Evolutionary conservation across 129 eudicot genomes (phyloP).

Genomic region (Flaveria sonorensis): DNA sequence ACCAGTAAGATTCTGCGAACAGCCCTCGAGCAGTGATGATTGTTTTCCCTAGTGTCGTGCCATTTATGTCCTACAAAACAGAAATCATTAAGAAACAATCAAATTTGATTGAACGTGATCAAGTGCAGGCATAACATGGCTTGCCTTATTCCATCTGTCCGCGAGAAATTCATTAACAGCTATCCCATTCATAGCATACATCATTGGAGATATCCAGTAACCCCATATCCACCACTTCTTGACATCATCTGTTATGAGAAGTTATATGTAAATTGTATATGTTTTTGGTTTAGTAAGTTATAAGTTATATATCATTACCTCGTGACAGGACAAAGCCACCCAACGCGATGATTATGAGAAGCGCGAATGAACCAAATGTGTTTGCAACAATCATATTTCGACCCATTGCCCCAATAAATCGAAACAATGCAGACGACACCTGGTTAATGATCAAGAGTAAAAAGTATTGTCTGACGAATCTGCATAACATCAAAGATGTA

Average conservation of each 20-base stretch:
- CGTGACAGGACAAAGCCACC: conserved; percentile 56
- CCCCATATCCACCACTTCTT: conserved; percentile 65
- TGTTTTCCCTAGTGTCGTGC: conserved; percentile 41
- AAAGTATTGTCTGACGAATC: conserved; percentile 51
- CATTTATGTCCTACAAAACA: conserved; percentile 18
- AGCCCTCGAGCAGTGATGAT: conserved; percentile 61
- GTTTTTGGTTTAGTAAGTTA: neutral
- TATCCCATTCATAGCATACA: conserved; percentile 62
- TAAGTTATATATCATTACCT: conserved; percentile 29
- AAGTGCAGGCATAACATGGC: conserved; percentile 1
- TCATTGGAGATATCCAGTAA: conserved; percentile 63
- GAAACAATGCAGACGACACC: conserved; percentile 52
- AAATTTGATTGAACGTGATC: conserved; percentile 19
- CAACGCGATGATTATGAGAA: conserved; percentile 42
- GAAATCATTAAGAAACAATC: neutral
- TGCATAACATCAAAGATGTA: conserved; percentile 31
- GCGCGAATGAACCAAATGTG: conserved; percentile 53
- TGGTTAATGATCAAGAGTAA: conserved; percentile 46
- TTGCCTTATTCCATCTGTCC: conserved; percentile 52
- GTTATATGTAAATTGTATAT: neutral
- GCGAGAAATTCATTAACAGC: conserved; percentile 59
- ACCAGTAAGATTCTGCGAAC: conserved; percentile 65
- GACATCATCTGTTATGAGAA: conserved; percentile 40
- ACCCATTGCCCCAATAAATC: conserved; percentile 51
- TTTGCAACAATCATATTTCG: conserved; percentile 63